Evolutionary conservation across 345 rosid genomes (phyloP), one percentile per base, ranked within the genome.

Genomic region (Fremontodendron californicum): DNA sequence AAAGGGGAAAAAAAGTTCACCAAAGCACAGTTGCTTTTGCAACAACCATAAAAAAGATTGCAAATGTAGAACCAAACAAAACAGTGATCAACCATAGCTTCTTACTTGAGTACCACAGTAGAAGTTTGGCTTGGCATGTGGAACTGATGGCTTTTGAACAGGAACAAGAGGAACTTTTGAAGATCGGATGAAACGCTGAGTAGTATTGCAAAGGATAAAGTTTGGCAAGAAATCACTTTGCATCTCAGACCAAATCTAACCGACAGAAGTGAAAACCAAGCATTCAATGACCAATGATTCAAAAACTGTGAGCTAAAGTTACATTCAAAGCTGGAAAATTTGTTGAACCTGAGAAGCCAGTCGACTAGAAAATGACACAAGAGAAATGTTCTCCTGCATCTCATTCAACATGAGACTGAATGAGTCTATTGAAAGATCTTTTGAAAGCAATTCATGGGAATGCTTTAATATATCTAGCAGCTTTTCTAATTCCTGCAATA

Each of bases 181-280:
- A 79, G 98, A 93, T 43, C 97, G 90, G 73, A 96, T 85, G 81
- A 96, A 93, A 52, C 98, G 91, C 73, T 96, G 99, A 76, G 99
- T 96, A 35, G 98, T 96, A 82, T 96, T 93, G 86, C 99, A 96
- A 69, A 96, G 93, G 78, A 96, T 87, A 86, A 96, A 96, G 88
- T 92, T 96, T 46, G 98, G 99, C 84, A 96, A 76, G 93, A 96
- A 96, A 86, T 96, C 99, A 73, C 82, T 87, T 86, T 91, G 98
- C 97, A 96, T 93, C 90, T 96, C 99, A 77, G 99, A 93, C 99
- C 98, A 96, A 78, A 96, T 90, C 99, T 96, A 83, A 58, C 69
- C 69, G 73, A 74, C 52, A 62, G 23, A 75, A 71, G 61, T 19
- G 9, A 33, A 71, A 71, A 49, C 27, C 27, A 71, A 71, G 61